These are phyloP conservation scores for Microbotryomycetes sp. DNA, from an alignment of 1,284 basidiomycete species.

Conservation along the genomic window DNA sequence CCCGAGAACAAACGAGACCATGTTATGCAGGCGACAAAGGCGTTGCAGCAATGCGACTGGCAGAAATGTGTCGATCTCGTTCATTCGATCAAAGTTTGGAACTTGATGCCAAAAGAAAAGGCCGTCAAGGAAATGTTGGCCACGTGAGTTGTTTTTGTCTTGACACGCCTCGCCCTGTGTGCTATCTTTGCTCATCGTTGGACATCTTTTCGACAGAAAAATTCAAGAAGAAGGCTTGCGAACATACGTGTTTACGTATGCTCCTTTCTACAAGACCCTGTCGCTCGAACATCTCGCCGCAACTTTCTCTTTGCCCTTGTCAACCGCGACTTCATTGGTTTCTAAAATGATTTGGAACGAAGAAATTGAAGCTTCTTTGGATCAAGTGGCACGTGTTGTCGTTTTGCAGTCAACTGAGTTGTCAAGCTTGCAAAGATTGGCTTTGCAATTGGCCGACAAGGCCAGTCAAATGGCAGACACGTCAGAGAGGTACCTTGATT, in stretches of 20 bases:
- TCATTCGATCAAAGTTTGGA: conserved; percentile 96
- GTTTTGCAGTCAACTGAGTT: conserved; percentile 79
- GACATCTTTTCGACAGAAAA: conserved; percentile 51
- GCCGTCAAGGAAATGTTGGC: conserved; percentile 92
- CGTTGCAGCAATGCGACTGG: conserved; percentile 95
- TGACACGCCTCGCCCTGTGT: conserved; percentile 40
- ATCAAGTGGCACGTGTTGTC: conserved; percentile 77
- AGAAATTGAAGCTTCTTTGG: conserved; percentile 86
- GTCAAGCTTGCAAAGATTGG: conserved; percentile 80
- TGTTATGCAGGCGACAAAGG: conserved; percentile 98
- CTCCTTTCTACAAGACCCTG: conserved; percentile 85
- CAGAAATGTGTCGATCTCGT: conserved; percentile 88
- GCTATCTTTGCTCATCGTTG: conserved; percentile 8
- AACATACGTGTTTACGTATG: conserved; percentile 98
- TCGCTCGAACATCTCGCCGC: conserved; percentile 78
- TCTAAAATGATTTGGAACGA: conserved; percentile 99
- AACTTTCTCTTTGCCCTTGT: conserved; percentile 76
- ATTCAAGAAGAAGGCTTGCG: conserved; percentile 97
- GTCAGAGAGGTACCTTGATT: conserved; percentile 89
- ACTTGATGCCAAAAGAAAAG: conserved; percentile 79
- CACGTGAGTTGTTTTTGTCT: conserved; percentile 54
- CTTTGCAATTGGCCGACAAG: conserved; percentile 81
- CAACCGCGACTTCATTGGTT: conserved; percentile 81
- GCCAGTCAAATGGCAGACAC: conserved; percentile 82
- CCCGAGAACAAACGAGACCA: conserved; percentile 98